Percentiles rank a stretch among this genome's conserved stretches.
Evolutionary conservation across 2,329 filamentous ascomycete genomes (phyloP).

Genomic region (Penicillium sp.): DNA sequence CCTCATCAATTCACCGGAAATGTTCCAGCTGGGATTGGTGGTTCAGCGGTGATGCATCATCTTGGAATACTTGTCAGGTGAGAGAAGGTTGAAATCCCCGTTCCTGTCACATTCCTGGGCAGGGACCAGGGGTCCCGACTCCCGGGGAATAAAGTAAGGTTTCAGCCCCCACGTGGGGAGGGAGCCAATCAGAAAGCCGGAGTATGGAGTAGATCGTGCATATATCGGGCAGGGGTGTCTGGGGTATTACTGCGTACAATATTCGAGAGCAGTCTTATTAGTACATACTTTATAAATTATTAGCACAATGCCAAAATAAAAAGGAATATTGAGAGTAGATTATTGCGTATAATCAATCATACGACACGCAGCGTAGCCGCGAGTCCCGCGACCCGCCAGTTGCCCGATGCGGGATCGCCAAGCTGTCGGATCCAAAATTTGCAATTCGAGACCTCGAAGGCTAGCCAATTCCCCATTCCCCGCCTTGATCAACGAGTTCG

Average conservation of each 20-base stretch:
- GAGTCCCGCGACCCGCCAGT: slow-evolving; percentile 3
- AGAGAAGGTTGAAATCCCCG: neutral
- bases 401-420: slow-evolving; percentile 16
- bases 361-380: neutral
- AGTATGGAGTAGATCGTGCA: neutral
- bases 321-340: neutral
- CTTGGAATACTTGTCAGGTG: neutral
- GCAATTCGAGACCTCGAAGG: slow-evolving; percentile 6
- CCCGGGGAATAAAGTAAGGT: neutral
- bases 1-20: too few relatives aligned
- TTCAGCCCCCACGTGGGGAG: neutral
- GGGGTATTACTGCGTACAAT: too few relatives aligned
- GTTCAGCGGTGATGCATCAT: too few relatives aligned
- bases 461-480: slow-evolving; percentile 11
- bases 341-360: neutral
- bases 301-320: neutral
- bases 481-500: slow-evolving; percentile 9
- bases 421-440: slow-evolving; percentile 23
- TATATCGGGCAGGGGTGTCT: neutral
- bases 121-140: too few relatives aligned
- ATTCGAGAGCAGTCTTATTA: too few relatives aligned
- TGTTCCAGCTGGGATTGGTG: too few relatives aligned
- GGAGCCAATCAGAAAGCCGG: neutral
- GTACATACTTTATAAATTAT: too few relatives aligned
- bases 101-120: neutral